Base-by-base conservation (phyloP, 1,284 basidiomycete genomes). In the Marasmius tenuissimus region DNA sequence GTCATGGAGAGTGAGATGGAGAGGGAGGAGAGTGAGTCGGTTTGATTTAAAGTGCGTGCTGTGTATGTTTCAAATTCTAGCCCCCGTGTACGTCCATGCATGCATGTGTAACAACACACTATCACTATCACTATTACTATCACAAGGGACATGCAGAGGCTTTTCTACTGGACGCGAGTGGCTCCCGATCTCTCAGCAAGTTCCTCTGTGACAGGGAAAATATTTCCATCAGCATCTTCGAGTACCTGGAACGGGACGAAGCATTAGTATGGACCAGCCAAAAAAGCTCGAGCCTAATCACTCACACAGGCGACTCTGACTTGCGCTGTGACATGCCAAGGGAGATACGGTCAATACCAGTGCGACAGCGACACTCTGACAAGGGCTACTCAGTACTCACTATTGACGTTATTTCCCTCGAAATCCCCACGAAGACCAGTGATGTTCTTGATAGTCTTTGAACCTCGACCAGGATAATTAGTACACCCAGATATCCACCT, bases 1-100 rank as follows among this genome's bases (percentile, higher is more conserved):
- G 89, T 98, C 53, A 84, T 85, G 81, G 86, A 89, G 67, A 87
- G 81, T 54, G 79, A 81, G 67, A 67, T 76, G 37, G 66, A 73
- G 63, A 69, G 52, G 34, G 52, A 54, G 37, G 52, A 8, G 38
- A 54, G 52, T n/a, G 34, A 54, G 34, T 5, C 4, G 9, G 16
- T 27, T 27, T 27, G 27, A 27, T 27, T 27, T 2, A 27, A 27
- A 27, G 27, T 27, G 27, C 27, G 27, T 27, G n/a, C n/a, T n/a
- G n/a, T n/a, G n/a, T n/a, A n/a, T n/a, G n/a, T n/a, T n/a, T n/a
- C n/a, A n/a, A n/a, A n/a, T 27, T 27, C 4, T 27, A 27, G 27
- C 27, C 27, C 27, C 27, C 27, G 27, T 27, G 27, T 27, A 27
- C n/a, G n/a, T n/a, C n/a, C n/a, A n/a, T n/a, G n/a, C n/a, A n/a